Percentiles rank a stretch among this genome's conserved stretches.
phyloP scores from a whole-genome alignment of 306 rosid genomes.

The Quercus engelmannii region DNA sequence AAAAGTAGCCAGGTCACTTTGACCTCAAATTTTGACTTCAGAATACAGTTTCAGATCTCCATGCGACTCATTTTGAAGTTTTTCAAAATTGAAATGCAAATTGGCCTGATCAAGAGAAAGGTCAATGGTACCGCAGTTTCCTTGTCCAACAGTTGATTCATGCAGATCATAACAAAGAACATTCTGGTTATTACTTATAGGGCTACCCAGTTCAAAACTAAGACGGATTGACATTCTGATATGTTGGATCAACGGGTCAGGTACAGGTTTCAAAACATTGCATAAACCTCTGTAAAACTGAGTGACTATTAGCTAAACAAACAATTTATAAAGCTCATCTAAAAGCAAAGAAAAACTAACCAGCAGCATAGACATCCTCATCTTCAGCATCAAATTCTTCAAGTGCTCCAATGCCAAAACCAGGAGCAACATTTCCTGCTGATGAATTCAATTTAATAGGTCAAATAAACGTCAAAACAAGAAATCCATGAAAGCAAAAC shows the following conservation, averaged over 20 bases:
- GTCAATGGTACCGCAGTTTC: background rate
- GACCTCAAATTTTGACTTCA: background rate
- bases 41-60: background rate
- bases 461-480: conserved; percentile 30
- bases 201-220: background rate
- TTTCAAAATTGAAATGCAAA: background rate
- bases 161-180: background rate
- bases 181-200: background rate
- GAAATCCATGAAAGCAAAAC: conserved; percentile 17
- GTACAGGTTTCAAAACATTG: conserved; percentile 10
- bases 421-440: conserved; percentile 94
- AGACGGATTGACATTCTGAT: background rate
- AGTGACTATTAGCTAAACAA: background rate
- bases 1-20: background rate
- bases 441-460: conserved; percentile 39
- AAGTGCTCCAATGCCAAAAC: conserved; percentile 99
- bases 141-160: too few relatives aligned
- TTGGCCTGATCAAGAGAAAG: background rate
- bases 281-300: conserved; percentile 7
- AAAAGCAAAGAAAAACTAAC: conserved; percentile 47
- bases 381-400: conserved; percentile 93
- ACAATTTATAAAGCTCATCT: conserved; percentile 2
- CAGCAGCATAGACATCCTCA: conserved; percentile 84
- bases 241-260: background rate
- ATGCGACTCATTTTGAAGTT: background rate